phyloP scores from a whole-genome alignment of 78 protist genomes.

The Chrysochromulina parva region DNA sequence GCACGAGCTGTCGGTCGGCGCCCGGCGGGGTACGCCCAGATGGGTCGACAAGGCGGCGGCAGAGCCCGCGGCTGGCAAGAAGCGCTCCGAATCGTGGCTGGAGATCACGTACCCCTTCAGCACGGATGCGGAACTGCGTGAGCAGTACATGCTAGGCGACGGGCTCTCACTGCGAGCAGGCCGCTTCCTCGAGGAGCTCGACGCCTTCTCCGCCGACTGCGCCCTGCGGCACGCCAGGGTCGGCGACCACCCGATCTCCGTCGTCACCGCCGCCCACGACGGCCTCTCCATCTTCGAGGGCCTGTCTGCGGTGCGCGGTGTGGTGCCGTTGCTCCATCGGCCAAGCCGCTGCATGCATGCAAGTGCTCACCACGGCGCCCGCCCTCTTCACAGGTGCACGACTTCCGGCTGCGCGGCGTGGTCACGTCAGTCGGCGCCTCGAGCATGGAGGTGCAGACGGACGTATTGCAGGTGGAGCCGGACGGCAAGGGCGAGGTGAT shows the following conservation, averaged over 20 bases:
- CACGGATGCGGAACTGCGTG: background rate
- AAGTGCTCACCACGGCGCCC: too few relatives aligned
- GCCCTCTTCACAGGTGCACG: too few relatives aligned
- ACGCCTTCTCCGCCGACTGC: constrained; percentile 1
- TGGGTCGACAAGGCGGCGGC: background rate
- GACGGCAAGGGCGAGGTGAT: background rate
- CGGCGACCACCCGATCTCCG: background rate
- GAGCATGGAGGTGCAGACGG: background rate
- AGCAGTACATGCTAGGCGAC: background rate
- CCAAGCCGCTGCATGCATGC: too few relatives aligned
- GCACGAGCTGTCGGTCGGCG: background rate
- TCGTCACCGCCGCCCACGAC: constrained; percentile 12
- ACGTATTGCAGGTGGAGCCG: background rate
- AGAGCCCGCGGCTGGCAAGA: background rate
- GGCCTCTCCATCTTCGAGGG: background rate
- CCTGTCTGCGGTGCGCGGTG: background rate
- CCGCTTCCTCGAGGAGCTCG: background rate
- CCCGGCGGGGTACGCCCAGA: background rate
- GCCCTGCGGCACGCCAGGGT: background rate
- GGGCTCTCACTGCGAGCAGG: background rate
- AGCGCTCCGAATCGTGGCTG: background rate
- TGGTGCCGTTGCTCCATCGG: too few relatives aligned
- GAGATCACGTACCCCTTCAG: background rate
- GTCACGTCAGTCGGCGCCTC: background rate
- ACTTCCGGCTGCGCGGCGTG: too few relatives aligned